Evolutionary conservation across 2,329 filamentous ascomycete genomes (phyloP), one percentile per base, ranked within the genome.

Genomic region (Diaporthe aspalathi): DNA sequence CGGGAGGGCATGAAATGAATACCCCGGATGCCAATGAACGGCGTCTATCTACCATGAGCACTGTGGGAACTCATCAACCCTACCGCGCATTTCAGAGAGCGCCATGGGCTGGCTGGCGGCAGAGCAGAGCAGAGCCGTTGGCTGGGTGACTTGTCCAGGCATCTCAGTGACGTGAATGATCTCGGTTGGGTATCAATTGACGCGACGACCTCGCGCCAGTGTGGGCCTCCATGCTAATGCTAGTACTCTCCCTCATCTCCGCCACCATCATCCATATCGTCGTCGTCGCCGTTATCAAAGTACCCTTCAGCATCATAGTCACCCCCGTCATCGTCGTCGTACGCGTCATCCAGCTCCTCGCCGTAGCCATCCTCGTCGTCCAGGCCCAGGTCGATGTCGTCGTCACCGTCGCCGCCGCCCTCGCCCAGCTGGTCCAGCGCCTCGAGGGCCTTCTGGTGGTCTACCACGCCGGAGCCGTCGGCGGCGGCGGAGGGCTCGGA

Each of bases 221-320:
- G 27, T 63, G 20, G 9, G 43, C 29, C 20, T 63, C 57, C 16
- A 22, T 8, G 12, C 11, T 49, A n/a, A 12, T 38, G n/a, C 47
- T 63, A 73, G 45, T 72, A 73, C 32, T 70, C 68, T 38, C 70
- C 77, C 65, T 79, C 80, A 40, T 77, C 77, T 49, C 74, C 79
- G 8, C 80, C 81, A 8, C 79, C 82, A 32, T 79, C 86, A 43
- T 87, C 88, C 29, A 87, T 86, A 27, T 86, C 84, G 45, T 85
- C 84, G 67, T 87, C 84, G 29, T 89, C 87, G n/a, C 82, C 81
- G 73, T 88, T 86, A 72, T 90, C 88, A 76, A 90, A 90, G 80
- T 90, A 90, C 12, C 84, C 83, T 75, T 90, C 88, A 2, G 88
- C 88, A 54, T 90, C 86, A 76, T 90, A 90, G 72, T 90, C 88